Conservation (phyloP, 1,284 basidiomycete genomes). For the Pseudozyma sp. region DNA sequence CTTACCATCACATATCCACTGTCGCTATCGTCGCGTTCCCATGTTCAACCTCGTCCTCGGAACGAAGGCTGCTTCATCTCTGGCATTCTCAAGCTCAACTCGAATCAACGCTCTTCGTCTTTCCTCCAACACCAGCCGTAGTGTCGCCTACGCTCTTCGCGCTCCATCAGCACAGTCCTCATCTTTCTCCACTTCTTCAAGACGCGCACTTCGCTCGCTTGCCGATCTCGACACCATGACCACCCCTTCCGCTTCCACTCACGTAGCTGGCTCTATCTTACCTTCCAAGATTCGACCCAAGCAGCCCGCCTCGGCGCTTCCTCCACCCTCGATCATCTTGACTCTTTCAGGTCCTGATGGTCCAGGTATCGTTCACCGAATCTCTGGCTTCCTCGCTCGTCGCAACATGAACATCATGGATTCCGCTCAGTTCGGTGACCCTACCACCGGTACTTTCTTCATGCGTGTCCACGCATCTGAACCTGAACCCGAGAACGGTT, state of each 20-base stretch:
- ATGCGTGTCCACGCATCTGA: constrained; percentile 66
- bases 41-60: constrained; percentile 48
- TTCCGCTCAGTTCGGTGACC: constrained; percentile 65
- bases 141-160: constrained; percentile 10
- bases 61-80: constrained; percentile 21
- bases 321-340: constrained; percentile 64
- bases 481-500: constrained; percentile 36
- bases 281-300: constrained; percentile 42
- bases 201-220: constrained; percentile 51
- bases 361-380: constrained; percentile 61
- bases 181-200: not conserved
- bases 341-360: constrained; percentile 66
- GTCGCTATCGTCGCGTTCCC: no score
- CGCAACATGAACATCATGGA: constrained; percentile 66
- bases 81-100: constrained; percentile 9
- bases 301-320: constrained; percentile 70
- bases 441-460: constrained; percentile 64
- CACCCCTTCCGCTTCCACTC: constrained; percentile 23
- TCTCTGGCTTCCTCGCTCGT: constrained; percentile 61
- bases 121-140: constrained; percentile 1
- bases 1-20: no score
- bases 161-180: not conserved
- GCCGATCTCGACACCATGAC: constrained; percentile 55
- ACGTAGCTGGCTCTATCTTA: constrained; percentile 25
- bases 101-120: constrained; percentile 1